A percentile compares a stretch with the other conserved stretches of the same genome.
Conservation (phyloP, 2,329 filamentous ascomycete genomes). For the Pyrenophora seminiperda region DNA sequence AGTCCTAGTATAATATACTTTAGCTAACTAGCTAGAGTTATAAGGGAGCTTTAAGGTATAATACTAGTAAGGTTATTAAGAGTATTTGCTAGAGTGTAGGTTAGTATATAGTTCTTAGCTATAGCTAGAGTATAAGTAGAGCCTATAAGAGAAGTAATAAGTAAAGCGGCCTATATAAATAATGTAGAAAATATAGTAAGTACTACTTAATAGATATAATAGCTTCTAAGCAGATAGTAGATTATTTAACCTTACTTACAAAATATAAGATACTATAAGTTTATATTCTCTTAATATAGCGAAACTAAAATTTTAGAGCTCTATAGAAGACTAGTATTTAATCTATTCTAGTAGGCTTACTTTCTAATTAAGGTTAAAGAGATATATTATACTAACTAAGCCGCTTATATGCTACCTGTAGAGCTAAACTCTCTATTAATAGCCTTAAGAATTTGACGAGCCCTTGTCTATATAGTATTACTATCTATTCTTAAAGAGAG, state of each 20-base stretch:
- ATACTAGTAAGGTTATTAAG: background rate
- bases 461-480: too few relatives aligned
- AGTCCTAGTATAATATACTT: conserved; percentile 52
- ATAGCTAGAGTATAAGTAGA: background rate
- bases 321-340: background rate
- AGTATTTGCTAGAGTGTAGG: conserved; percentile 5
- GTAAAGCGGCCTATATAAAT: background rate
- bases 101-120: background rate
- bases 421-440: too few relatives aligned
- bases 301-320: background rate
- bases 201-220: background rate
- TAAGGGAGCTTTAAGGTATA: conserved; percentile 10
- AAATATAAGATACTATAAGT: background rate
- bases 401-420: too few relatives aligned
- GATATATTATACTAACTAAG: too few relatives aligned
- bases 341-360: too few relatives aligned
- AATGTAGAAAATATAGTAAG: background rate
- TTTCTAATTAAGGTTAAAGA: too few relatives aligned
- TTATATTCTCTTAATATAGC: background rate
- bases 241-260: background rate
- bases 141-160: background rate
- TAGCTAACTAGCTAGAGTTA: conserved; percentile 26
- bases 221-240: background rate
- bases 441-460: too few relatives aligned
- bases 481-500: too few relatives aligned